Conservation (phyloP, 2,329 filamentous ascomycete genomes). For the Neofusicoccum sp. region DNA sequence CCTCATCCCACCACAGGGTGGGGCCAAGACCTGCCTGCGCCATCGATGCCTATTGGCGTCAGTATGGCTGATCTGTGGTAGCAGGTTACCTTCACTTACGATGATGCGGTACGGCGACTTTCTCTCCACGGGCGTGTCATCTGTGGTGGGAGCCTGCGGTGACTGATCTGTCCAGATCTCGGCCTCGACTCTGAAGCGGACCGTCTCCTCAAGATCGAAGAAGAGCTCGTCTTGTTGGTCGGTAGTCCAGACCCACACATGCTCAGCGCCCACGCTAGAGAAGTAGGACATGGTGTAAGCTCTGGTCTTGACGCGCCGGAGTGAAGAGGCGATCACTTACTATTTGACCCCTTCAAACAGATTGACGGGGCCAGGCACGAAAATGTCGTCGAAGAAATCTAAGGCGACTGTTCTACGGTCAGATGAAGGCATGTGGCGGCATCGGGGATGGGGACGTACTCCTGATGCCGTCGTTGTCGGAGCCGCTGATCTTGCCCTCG, state of each 20-base stretch:
- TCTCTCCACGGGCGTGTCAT: conserved; percentile 61
- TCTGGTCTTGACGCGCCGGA: background rate
- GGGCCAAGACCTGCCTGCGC: conserved; percentile 48
- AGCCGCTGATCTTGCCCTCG: conserved; percentile 76
- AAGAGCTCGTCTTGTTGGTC: conserved; percentile 71
- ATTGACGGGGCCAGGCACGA: conserved; percentile 56
- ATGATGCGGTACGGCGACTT: conserved; percentile 69
- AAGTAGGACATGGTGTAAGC: conserved; percentile 4
- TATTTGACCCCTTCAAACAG: conserved; percentile 56
- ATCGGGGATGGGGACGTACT: conserved; percentile 43
- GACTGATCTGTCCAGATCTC: conserved; percentile 92
- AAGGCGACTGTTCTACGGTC: conserved; percentile 60
- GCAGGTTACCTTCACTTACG: conserved; percentile 28
- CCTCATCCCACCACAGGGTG: conserved; percentile 44
- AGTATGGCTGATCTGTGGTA: background rate
- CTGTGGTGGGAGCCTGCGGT: conserved; percentile 71
- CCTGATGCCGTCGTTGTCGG: conserved; percentile 69
- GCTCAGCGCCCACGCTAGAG: conserved; percentile 66
- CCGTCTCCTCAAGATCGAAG: conserved; percentile 86
- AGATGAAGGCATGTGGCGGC: background rate
- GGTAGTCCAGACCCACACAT: conserved; percentile 80
- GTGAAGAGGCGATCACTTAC: conserved; percentile 49
- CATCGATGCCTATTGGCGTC: conserved; percentile 43
- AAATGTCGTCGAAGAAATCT: conserved; percentile 93
- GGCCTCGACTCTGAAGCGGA: conserved; percentile 78